These are phyloP conservation scores for Leishmania turanica DNA, from an alignment of 208 protist species.

Conservation along the genomic window DNA sequence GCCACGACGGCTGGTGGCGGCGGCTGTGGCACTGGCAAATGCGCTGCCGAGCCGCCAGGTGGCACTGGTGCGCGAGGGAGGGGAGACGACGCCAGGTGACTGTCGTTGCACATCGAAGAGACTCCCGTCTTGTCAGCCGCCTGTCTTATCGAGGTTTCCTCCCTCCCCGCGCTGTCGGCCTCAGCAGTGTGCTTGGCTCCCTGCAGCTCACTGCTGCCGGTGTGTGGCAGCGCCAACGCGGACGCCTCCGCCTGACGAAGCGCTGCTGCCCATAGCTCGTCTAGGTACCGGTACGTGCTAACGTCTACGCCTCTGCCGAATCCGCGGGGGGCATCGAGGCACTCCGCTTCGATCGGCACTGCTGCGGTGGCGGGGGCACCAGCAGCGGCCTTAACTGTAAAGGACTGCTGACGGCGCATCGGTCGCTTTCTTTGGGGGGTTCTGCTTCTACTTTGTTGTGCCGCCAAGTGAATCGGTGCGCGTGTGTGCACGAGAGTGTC, in stretches of 20 bases:
- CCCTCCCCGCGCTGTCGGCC: neutral
- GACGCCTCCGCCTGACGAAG: constrained; percentile 14
- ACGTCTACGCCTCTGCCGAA: neutral
- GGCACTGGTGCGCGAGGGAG: neutral
- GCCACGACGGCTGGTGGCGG: no score
- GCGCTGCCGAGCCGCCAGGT: neutral
- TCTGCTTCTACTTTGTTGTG: neutral
- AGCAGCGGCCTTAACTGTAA: neutral
- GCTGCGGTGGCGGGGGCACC: neutral
- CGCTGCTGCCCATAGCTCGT: constrained; percentile 18
- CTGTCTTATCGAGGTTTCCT: neutral
- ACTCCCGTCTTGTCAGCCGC: neutral
- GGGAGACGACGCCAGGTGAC: neutral
- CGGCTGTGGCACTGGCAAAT: neutral
- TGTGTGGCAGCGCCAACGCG: neutral
- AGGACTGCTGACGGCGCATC: neutral
- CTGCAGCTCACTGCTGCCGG: neutral
- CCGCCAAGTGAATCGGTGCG: neutral
- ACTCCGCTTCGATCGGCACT: constrained; percentile 5
- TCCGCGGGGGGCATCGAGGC: neutral
- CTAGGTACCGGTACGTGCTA: constrained; percentile 18
- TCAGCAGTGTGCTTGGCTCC: neutral
- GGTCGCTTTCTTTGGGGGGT: neutral
- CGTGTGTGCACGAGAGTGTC: neutral
- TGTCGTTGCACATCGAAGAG: neutral